Evolutionary conservation across 139 green algal genomes (phyloP), one percentile per base, ranked within the genome.

Genomic region (Astrephomene gubernaculifera): DNA sequence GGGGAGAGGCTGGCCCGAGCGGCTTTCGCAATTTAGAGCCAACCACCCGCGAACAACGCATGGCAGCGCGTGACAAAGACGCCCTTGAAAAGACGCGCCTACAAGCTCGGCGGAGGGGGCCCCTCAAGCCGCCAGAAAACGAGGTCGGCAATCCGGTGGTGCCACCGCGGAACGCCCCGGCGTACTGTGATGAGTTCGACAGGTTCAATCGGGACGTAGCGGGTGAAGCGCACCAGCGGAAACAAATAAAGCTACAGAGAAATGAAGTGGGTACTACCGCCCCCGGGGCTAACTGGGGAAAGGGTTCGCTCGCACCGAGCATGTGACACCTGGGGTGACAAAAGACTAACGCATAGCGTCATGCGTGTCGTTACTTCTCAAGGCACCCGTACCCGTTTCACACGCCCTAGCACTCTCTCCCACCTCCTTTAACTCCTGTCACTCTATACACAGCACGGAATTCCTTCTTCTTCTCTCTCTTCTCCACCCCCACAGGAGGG

Each of bases 161-260:
- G 27, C 87, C 82, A 4, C 64, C 73, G 8, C 76, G 52, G 24
- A 63, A 52, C 14, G 78, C 76, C 38, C 82, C 87, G 10, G 22
- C 87, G 36, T 88, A 82, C 52, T 76, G 63, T 25, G 35, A 70
- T 17, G 82, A 88, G n/a, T 39, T 79, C 35, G 73, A 82, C 19
- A 35, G 82, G 4, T 90, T 90, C 82, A 85, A 88, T 17, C 61
- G 81, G 2, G 87, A 90, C 72, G 75, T 82, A 52, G 87, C 87
- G 36, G 87, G 45, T n/a, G 60, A 90, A 25, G 65, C 86, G 33
- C 49, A 78, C 63, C 19, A 80, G 9, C 41, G 72, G 53, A 88
- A 91, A 35, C 52, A 78, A 31, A 27, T 87, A 25, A 43, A n/a
- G 24, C 31, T 86, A 22, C 76, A 82, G 24, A 82, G 75, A 39